phyloP scores from a whole-genome alignment of 2,329 filamentous ascomycete genomes.

The Ceratocystis ficicola region DNA sequence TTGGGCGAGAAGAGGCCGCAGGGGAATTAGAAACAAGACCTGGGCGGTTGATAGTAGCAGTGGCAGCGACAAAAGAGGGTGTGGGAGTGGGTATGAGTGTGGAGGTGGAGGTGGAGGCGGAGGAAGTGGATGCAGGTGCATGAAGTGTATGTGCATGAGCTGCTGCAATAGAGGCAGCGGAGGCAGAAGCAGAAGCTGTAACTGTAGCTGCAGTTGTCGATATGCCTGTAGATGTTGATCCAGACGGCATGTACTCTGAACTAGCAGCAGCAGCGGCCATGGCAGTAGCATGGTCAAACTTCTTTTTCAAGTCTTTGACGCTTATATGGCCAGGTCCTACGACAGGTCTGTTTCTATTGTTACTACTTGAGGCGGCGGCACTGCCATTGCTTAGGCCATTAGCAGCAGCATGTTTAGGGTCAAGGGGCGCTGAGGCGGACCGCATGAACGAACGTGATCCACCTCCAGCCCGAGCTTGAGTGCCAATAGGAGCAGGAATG shows the following conservation, averaged over 20 bases:
- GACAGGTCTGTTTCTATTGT: not conserved
- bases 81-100: not conserved
- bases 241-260: slow-evolving; percentile 8
- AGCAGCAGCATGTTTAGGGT: slow-evolving; percentile 13
- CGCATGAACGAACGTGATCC: slow-evolving; percentile 8
- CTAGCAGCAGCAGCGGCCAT: slow-evolving; percentile 30
- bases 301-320: slow-evolving; percentile 68
- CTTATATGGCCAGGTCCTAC: slow-evolving; percentile 32
- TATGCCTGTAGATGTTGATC: not conserved
- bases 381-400: not conserved
- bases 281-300: slow-evolving; percentile 49
- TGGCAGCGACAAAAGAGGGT: not conserved
- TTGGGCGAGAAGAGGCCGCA: slow-evolving; percentile 12
- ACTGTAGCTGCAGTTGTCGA: not conserved
- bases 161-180: too few relatives aligned
- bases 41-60: not conserved
- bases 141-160: slow-evolving; percentile 1
- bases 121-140: slow-evolving; percentile 5
- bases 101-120: slow-evolving; percentile 4
- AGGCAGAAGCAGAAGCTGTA: not conserved
- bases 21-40: not conserved
- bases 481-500: slow-evolving; percentile 18
- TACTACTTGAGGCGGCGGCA: not conserved
- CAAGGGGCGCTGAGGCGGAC: slow-evolving; percentile 19
- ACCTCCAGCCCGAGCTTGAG: slow-evolving; percentile 1